A percentile compares a stretch with the other conserved stretches of the same genome.
phyloP scores from a whole-genome alignment of 768 basidiomycete genomes.

The Boletus rubroflammeus region DNA sequence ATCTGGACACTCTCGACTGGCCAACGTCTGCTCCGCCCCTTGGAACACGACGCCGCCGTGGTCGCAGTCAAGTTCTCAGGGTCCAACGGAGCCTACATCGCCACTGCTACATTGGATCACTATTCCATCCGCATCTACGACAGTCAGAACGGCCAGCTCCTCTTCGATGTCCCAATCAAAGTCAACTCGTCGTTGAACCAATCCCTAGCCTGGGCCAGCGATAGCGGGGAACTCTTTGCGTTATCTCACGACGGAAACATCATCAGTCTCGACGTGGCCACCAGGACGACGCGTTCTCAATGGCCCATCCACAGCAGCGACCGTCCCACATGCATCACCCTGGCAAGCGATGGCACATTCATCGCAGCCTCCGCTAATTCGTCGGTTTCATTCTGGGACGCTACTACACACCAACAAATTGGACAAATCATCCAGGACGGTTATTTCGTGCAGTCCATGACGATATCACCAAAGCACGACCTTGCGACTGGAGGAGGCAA shows the following conservation, averaged over 20 bases:
- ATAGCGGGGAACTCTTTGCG: background rate
- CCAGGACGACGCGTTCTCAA: background rate
- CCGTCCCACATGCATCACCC: background rate
- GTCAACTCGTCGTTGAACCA: background rate
- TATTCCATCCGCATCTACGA: background rate
- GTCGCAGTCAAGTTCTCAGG: background rate
- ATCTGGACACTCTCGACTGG: background rate
- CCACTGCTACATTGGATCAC: background rate
- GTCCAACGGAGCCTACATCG: background rate
- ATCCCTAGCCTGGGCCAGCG: background rate
- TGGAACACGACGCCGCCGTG: background rate
- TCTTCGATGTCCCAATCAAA: background rate
- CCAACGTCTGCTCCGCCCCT: background rate
- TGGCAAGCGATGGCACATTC: background rate
- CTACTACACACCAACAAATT: background rate
- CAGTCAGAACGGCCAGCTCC: background rate
- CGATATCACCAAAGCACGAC: background rate
- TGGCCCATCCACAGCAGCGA: background rate
- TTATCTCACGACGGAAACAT: background rate
- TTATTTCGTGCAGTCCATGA: background rate
- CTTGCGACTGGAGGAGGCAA: background rate
- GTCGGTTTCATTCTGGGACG: conserved; percentile 10
- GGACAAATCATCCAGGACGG: background rate
- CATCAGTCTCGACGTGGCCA: background rate
- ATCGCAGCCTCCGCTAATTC: background rate